These are phyloP conservation scores for Verbena officinalis DNA, from an alignment of 257 asterid genomes.

Conservation along the genomic window DNA sequence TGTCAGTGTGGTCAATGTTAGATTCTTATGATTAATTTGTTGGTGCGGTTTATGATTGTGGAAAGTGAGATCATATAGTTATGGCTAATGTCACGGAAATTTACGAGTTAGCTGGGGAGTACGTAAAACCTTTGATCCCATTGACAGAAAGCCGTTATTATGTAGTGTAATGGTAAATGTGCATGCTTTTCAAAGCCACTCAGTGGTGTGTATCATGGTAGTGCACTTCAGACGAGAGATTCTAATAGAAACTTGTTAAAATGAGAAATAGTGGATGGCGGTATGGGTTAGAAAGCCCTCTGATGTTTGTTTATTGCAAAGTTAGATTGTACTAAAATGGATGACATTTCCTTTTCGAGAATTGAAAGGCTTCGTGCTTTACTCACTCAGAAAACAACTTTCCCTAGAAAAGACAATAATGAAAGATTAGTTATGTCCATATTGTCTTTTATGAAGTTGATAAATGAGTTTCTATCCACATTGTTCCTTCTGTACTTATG, in stretches of 20 bases:
- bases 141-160: not conserved
- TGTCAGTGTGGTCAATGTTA: not conserved
- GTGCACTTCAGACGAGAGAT: not conserved
- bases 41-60: not conserved
- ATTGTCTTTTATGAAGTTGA: slow-evolving; percentile 6
- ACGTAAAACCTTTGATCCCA: not conserved
- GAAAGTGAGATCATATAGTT: not conserved
- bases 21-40: not conserved
- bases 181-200: not conserved
- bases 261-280: not conserved
- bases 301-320: not conserved
- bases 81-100: not conserved
- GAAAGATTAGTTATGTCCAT: not conserved
- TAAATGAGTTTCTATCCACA: not conserved
- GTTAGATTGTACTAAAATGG: not conserved
- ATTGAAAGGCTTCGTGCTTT: no score
- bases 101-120: not conserved
- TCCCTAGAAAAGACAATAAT: not conserved
- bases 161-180: not conserved
- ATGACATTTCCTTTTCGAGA: not conserved
- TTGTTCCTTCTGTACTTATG: slow-evolving; percentile 13
- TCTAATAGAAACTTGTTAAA: not conserved
- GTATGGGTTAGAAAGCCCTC: not conserved
- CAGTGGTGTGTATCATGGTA: not conserved
- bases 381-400: not conserved